Conservation (phyloP, 164 flowering plant species). For the Brasenia schreberi region DNA sequence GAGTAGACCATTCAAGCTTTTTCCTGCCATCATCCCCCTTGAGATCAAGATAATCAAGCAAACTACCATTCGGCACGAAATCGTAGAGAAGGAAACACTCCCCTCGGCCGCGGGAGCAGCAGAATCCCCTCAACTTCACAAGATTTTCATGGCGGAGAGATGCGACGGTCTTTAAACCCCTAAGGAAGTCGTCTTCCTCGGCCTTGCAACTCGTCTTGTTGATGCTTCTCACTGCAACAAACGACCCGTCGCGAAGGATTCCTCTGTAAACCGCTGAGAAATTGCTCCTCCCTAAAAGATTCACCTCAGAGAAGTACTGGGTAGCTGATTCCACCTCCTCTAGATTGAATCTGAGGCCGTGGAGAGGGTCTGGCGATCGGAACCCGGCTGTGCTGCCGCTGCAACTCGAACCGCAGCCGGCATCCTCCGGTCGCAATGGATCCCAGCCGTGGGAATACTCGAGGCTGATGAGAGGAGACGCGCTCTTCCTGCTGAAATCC, state of each 20-base stretch:
- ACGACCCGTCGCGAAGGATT: conserved; percentile 64
- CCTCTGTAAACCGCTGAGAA: conserved; percentile 68
- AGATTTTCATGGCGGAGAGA: conserved; percentile 73
- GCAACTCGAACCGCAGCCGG: conserved; percentile 21
- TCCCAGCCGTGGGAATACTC: conserved; percentile 96
- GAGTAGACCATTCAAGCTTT: conserved; percentile 72
- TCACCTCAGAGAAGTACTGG: conserved; percentile 71
- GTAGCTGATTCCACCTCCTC: conserved; percentile 92
- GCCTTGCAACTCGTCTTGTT: conserved; percentile 72
- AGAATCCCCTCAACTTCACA: conserved; percentile 69
- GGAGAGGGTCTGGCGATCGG: conserved; percentile 11
- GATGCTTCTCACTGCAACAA: conserved; percentile 70
- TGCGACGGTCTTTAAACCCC: conserved; percentile 60
- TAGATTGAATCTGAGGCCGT: conserved; percentile 51
- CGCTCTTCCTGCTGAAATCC: conserved; percentile 49
- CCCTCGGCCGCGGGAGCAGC: conserved; percentile 86
- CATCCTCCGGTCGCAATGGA: conserved; percentile 21
- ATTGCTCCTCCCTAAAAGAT: conserved; percentile 67
- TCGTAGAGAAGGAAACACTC: conserved; percentile 89
- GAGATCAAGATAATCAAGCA: conserved; percentile 58
- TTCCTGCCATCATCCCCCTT: conserved; percentile 20
- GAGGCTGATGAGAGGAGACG: conserved; percentile 67
- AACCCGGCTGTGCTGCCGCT: conserved; percentile 34
- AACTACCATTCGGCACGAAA: conserved; percentile 61
- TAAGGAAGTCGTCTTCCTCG: conserved; percentile 73